These are phyloP conservation scores for Schwanniomyces vanrijiae DNA, from an alignment of 805 yeast species.

Conservation along the genomic window DNA sequence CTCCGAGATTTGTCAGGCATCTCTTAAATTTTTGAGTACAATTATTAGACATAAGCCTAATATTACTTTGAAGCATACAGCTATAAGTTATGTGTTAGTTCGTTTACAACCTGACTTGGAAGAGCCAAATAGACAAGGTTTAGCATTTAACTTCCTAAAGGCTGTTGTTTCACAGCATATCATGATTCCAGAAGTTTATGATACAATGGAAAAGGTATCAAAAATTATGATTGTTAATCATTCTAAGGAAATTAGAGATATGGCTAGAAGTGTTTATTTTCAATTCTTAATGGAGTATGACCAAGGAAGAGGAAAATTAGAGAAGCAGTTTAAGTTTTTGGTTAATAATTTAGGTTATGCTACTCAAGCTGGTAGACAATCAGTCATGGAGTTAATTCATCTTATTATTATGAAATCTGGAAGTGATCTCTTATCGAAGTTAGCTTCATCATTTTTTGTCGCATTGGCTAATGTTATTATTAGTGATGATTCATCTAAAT, in stretches of 20 bases:
- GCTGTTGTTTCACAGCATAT: slow-evolving; percentile 74
- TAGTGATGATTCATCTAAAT: slow-evolving; percentile 73
- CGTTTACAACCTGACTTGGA: slow-evolving; percentile 83
- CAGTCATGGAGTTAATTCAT: slow-evolving; percentile 85
- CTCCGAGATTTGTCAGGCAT: slow-evolving; percentile 75
- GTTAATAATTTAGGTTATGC: slow-evolving; percentile 82
- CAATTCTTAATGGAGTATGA: slow-evolving; percentile 92
- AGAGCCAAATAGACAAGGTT: slow-evolving; percentile 85
- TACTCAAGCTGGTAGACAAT: slow-evolving; percentile 80
- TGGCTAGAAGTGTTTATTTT: slow-evolving; percentile 78
- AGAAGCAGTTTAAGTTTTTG: slow-evolving; percentile 77
- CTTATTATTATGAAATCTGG: slow-evolving; percentile 67
- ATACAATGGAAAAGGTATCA: slow-evolving; percentile 77
- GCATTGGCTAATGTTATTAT: slow-evolving; percentile 75
- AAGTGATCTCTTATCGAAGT: slow-evolving; percentile 52
- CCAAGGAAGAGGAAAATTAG: slow-evolving; percentile 83
- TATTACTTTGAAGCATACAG: slow-evolving; percentile 63
- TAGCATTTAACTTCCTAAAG: slow-evolving; percentile 81
- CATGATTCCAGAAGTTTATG: slow-evolving; percentile 86
- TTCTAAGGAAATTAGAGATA: slow-evolving; percentile 75
- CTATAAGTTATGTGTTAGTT: slow-evolving; percentile 70
- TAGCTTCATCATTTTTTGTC: slow-evolving; percentile 78
- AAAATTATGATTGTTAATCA: slow-evolving; percentile 89
- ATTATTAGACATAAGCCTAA: slow-evolving; percentile 69
- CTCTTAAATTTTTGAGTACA: slow-evolving; percentile 71